These are phyloP conservation scores for Lipomyces lipofer DNA, from an alignment of 805 yeast genomes.

Conservation along the genomic window DNA sequence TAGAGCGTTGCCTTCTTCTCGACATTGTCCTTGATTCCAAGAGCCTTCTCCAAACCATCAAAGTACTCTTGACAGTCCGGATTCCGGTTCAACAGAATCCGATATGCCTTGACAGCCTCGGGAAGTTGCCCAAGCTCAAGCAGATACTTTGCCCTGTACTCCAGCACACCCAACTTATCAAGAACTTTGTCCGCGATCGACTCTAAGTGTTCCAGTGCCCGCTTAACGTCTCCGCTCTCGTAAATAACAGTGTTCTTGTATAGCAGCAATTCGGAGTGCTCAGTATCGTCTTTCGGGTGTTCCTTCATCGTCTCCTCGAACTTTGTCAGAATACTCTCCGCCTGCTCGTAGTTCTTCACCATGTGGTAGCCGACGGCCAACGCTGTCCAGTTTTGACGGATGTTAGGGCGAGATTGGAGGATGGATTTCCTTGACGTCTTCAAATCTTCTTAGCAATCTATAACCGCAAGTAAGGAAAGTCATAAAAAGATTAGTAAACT, in stretches of 20 bases:
- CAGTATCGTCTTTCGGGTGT: slow-evolving; percentile 46
- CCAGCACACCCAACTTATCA: slow-evolving; percentile 64
- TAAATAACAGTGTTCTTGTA: slow-evolving; percentile 69
- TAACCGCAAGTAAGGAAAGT: neutral
- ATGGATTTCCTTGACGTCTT: slow-evolving; percentile 59
- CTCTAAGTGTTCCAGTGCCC: slow-evolving; percentile 62
- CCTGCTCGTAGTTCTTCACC: slow-evolving; percentile 63
- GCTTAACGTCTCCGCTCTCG: slow-evolving; percentile 60
- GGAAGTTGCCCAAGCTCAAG: slow-evolving; percentile 55
- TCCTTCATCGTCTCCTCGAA: slow-evolving; percentile 69
- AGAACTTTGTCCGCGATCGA: slow-evolving; percentile 51
- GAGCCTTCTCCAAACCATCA: slow-evolving; percentile 60
- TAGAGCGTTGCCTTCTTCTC: slow-evolving; percentile 56
- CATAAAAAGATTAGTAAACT: slow-evolving; percentile 7
- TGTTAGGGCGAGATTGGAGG: slow-evolving; percentile 74
- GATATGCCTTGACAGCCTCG: slow-evolving; percentile 69
- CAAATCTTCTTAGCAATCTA: neutral
- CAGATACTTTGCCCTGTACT: slow-evolving; percentile 65
- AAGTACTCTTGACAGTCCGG: slow-evolving; percentile 78
- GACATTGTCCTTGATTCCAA: slow-evolving; percentile 54
- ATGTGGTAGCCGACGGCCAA: slow-evolving; percentile 83
- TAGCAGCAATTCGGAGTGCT: slow-evolving; percentile 76
- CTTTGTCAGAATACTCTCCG: slow-evolving; percentile 68
- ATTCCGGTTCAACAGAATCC: slow-evolving; percentile 75
- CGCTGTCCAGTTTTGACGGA: slow-evolving; percentile 87